Evolutionary conservation across 805 yeast genomes (phyloP).

Genomic region (Yamadazyma kitorensis): DNA sequence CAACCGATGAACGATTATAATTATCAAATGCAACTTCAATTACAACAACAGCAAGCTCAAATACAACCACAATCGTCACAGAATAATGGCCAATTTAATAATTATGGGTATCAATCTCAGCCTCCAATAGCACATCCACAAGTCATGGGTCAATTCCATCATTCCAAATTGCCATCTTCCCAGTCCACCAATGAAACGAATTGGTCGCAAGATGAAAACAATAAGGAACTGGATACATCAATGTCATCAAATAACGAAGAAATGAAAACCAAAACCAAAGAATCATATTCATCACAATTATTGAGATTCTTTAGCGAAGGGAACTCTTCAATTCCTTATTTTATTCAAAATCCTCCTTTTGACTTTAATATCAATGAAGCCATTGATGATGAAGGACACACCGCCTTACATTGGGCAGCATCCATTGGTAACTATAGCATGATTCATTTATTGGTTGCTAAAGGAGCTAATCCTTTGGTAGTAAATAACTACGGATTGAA

Average conservation of each 20-base stretch:
- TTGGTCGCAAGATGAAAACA: conserved; percentile 41
- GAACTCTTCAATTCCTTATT: conserved; percentile 53
- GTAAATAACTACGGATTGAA: conserved; percentile 72
- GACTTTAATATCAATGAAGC: conserved; percentile 70
- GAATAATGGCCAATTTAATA: conserved; percentile 8
- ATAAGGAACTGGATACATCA: conserved; percentile 41
- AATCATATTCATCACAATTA: conserved; percentile 36
- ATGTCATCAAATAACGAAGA: conserved; percentile 31
- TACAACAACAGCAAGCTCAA: conserved; percentile 6
- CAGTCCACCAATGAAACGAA: conserved; percentile 43
- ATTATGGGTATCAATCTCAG: conserved; percentile 4
- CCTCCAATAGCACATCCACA: conserved; percentile 14
- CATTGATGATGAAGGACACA: conserved; percentile 92
- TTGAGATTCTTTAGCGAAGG: conserved; percentile 43
- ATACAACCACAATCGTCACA: conserved; percentile 20
- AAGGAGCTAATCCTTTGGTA: conserved; percentile 65
- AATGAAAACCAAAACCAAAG: conserved; percentile 24
- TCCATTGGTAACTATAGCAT: conserved; percentile 85
- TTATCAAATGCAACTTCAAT: conserved; percentile 21
- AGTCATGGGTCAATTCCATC: conserved; percentile 18
- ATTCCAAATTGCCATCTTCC: conserved; percentile 21
- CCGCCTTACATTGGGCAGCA: conserved; percentile 97
- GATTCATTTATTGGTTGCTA: conserved; percentile 68
- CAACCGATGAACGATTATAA: conserved; percentile 16
- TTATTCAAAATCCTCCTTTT: conserved; percentile 59